These are phyloP conservation scores for Tricholoma bakamatsutake DNA, from an alignment of 768 basidiomycete species.

Conservation along the genomic window DNA sequence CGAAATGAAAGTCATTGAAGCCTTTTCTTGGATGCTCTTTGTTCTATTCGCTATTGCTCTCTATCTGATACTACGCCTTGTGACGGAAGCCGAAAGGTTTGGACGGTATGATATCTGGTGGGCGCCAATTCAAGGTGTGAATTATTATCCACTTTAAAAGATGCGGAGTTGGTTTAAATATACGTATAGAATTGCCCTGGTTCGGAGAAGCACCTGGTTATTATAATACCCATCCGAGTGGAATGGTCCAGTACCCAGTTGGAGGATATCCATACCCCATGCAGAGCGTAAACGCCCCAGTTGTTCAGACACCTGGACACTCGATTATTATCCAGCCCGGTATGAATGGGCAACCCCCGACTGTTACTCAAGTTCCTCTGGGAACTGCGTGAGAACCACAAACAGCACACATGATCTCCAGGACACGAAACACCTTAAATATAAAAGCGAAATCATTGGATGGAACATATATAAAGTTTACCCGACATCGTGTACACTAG, in stretches of 20 bases:
- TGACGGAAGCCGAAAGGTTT: slow-evolving; percentile 46
- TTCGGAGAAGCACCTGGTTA: slow-evolving; percentile 68
- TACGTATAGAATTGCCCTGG: slow-evolving; percentile 61
- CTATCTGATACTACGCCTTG: slow-evolving; percentile 50
- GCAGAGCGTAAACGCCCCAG: slow-evolving; percentile 25
- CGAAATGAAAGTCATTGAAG: slow-evolving; percentile 75
- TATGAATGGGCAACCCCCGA: slow-evolving; percentile 50
- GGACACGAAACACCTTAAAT: neutral
- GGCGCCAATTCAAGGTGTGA: slow-evolving; percentile 49
- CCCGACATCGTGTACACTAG: slow-evolving; percentile 5
- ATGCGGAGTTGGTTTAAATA: neutral
- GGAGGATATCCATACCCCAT: slow-evolving; percentile 27
- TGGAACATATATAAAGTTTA: neutral
- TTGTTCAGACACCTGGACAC: slow-evolving; percentile 40
- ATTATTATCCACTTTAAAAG: neutral
- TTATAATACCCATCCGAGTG: slow-evolving; percentile 33
- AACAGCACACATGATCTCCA: neutral
- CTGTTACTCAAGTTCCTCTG: slow-evolving; percentile 56
- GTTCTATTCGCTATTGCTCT: slow-evolving; percentile 41
- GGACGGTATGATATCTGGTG: slow-evolving; percentile 51
- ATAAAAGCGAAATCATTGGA: neutral
- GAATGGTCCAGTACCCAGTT: slow-evolving; percentile 20
- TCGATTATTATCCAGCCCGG: slow-evolving; percentile 68
- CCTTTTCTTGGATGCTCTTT: slow-evolving; percentile 75
- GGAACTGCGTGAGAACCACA: neutral